Evolutionary conservation across 2,329 filamentous ascomycete genomes (phyloP).

Genomic region (Corniculantispora saksenae): DNA sequence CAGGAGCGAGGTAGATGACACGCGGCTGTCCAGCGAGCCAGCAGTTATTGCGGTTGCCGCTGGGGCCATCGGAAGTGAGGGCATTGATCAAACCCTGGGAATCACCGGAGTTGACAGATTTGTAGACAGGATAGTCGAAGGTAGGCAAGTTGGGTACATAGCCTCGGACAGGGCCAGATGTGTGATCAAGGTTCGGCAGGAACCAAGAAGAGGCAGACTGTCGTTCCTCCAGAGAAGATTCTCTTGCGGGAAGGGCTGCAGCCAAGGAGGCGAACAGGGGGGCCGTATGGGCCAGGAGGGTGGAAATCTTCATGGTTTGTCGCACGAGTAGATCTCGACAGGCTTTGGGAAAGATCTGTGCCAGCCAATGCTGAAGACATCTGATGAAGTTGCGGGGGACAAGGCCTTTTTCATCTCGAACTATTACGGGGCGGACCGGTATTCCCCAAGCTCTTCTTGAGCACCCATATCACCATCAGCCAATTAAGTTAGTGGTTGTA

Average conservation of each 20-base stretch:
- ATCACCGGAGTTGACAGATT: slow-evolving; percentile 19
- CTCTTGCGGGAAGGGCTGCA: slow-evolving; percentile 10
- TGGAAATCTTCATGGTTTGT: slow-evolving; percentile 1
- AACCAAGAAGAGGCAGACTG: slow-evolving; percentile 25
- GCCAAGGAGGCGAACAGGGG: slow-evolving; percentile 2
- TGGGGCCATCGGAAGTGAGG: slow-evolving; percentile 19
- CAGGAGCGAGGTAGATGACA: slow-evolving; percentile 24
- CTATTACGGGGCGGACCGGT: not conserved
- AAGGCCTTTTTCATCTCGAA: not conserved
- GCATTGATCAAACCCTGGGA: slow-evolving; percentile 13
- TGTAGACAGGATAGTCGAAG: slow-evolving; percentile 25
- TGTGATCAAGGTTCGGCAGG: slow-evolving; percentile 25
- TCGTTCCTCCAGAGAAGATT: slow-evolving; percentile 13
- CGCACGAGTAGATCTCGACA: not conserved
- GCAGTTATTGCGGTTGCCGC: slow-evolving; percentile 23
- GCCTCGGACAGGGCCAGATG: slow-evolving; percentile 23
- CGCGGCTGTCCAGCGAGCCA: slow-evolving; percentile 25
- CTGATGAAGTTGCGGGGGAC: not conserved
- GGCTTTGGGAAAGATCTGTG: not conserved
- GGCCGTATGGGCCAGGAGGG: slow-evolving; percentile 7
- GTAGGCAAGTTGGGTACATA: slow-evolving; percentile 23
- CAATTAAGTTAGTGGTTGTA: not conserved
- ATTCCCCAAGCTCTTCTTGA: not conserved
- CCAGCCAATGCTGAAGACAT: not conserved
- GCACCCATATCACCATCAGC: not conserved